Evolutionary conservation across 2,329 filamentous ascomycete genomes (phyloP).

Genomic region (Coniosporium tulheliwenetii): DNA sequence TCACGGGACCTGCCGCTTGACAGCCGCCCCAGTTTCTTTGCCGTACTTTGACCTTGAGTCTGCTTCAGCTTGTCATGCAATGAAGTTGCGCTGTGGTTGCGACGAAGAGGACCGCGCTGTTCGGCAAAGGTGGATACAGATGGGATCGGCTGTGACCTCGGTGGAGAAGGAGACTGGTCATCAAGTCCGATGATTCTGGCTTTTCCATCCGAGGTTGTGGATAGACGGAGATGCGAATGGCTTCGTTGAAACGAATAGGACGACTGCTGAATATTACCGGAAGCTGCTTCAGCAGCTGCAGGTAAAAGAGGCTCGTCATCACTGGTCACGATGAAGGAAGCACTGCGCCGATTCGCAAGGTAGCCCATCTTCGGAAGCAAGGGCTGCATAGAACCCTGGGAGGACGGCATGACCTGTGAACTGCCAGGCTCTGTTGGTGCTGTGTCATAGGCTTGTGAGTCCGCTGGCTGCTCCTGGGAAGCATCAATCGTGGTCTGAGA

Average conservation of each 20-base stretch:
- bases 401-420: conserved; percentile 16
- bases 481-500: conserved; percentile 9
- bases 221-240: conserved; percentile 52
- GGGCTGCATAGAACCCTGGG: conserved; percentile 11
- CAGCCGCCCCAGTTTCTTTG: conserved; percentile 18
- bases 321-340: conserved; percentile 19
- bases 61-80: conserved; percentile 18
- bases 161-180: conserved; percentile 54
- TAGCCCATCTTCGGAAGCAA: conserved; percentile 18
- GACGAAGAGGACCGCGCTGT: conserved; percentile 32
- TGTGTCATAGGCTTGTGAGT: conserved; percentile 8
- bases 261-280: conserved; percentile 19
- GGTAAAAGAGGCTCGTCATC: conserved; percentile 5
- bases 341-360: conserved; percentile 29
- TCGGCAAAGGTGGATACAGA: conserved; percentile 4
- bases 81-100: conserved; percentile 53
- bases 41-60: conserved; percentile 6
- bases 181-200: conserved; percentile 65
- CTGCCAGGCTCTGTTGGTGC: conserved; percentile 12
- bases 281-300: conserved; percentile 4
- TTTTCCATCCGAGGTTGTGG: conserved; percentile 75
- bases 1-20: conserved; percentile 57
- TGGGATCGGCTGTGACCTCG: conserved; percentile 34
- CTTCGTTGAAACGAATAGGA: conserved; percentile 21
- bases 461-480: conserved; percentile 11